These are phyloP conservation scores for Yamadazyma phyllophila DNA, from an alignment of 805 yeast genomes.

Conservation along the genomic window DNA sequence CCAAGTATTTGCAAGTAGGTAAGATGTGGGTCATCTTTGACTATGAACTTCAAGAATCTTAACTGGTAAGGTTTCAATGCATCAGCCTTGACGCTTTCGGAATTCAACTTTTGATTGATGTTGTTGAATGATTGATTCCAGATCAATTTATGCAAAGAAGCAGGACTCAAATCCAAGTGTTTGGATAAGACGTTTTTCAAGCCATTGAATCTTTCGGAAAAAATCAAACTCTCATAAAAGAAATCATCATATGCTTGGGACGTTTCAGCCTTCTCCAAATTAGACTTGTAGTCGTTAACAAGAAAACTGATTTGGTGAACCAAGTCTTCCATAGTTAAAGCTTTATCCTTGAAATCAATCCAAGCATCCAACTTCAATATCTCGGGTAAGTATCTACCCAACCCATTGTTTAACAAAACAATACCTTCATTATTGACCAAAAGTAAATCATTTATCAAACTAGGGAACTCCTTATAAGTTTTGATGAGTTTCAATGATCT, in stretches of 20 bases:
- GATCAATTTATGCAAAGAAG: slow-evolving; percentile 5
- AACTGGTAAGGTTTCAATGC: background rate
- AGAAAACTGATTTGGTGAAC: slow-evolving; percentile 16
- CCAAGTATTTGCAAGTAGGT: slow-evolving; percentile 7
- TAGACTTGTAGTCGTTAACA: slow-evolving; percentile 17
- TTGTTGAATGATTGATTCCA: slow-evolving; percentile 3
- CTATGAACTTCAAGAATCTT: slow-evolving; percentile 5
- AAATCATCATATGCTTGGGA: slow-evolving; percentile 13
- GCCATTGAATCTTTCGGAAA: slow-evolving; percentile 22
- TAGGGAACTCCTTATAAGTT: slow-evolving; percentile 18
- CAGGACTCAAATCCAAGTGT: slow-evolving; percentile 7
- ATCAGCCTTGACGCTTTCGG: background rate
- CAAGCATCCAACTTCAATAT: slow-evolving; percentile 20
- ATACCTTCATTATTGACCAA: slow-evolving; percentile 13
- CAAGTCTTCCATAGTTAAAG: slow-evolving; percentile 16
- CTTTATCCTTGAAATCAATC: slow-evolving; percentile 17
- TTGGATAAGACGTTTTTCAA: slow-evolving; percentile 20
- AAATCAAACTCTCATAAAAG: slow-evolving; percentile 21
- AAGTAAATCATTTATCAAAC: slow-evolving; percentile 16
- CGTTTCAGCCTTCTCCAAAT: slow-evolving; percentile 13
- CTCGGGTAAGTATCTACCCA: slow-evolving; percentile 17
- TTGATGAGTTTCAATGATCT: slow-evolving; percentile 17
- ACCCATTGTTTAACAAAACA: slow-evolving; percentile 10
- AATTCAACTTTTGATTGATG: background rate
- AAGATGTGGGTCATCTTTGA: background rate